Evolutionary conservation across 2,329 filamentous ascomycete species (phyloP).

Genomic region (Colletotrichum plurivorum): DNA sequence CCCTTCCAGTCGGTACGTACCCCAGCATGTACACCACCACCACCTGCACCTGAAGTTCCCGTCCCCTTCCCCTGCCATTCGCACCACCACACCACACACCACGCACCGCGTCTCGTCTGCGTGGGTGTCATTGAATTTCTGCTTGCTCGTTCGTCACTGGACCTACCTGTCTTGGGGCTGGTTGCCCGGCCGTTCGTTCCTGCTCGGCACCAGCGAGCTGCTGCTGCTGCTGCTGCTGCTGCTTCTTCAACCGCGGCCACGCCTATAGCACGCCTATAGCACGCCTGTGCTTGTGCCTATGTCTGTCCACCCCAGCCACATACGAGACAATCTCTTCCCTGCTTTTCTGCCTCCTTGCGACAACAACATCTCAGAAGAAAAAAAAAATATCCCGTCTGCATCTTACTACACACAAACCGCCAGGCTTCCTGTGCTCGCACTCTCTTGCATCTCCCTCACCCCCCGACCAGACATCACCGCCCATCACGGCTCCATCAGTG

Average conservation of each 20-base stretch:
- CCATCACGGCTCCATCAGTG: conserved; percentile 28
- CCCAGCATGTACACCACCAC: background rate
- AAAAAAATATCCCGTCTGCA: conserved; percentile 9
- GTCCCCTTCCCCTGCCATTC: conserved; percentile 4
- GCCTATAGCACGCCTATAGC: background rate
- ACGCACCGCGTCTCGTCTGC: background rate
- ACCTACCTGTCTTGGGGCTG: background rate
- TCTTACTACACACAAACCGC: conserved; percentile 3
- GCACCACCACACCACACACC: background rate
- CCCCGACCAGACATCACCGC: background rate
- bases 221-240: background rate
- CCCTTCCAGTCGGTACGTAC: conserved; percentile 27
- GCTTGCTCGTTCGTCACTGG: background rate
- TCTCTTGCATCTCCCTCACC: background rate
- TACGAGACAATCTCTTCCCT: conserved; percentile 45
- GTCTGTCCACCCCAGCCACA: conserved; percentile 44
- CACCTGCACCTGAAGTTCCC: background rate
- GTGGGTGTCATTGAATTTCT: background rate
- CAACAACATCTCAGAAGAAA: conserved; percentile 9
- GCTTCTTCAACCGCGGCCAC: background rate
- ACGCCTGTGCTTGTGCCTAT: conserved; percentile 14
- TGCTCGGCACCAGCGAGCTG: conserved; percentile 26
- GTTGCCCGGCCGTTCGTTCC: conserved; percentile 34
- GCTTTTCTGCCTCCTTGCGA: conserved; percentile 43
- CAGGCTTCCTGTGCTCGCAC: conserved; percentile 11